phyloP scores from a whole-genome alignment of 2,329 filamentous ascomycete species.

The Verticillium albo-atrum region DNA sequence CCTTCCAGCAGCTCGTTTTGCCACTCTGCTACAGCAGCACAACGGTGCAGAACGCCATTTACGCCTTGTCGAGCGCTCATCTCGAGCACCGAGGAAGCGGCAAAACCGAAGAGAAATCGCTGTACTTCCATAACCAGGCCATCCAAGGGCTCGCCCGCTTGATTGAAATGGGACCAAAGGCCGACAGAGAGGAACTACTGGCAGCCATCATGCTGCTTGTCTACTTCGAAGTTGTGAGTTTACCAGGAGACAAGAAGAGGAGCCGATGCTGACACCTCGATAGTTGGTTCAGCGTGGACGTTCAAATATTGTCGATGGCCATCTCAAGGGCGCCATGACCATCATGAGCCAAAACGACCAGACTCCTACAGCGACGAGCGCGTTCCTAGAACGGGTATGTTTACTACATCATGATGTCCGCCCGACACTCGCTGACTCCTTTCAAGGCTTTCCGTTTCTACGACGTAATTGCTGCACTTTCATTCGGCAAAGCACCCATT shows the following conservation, averaged over 20 bases:
- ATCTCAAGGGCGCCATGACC: constrained; percentile 57
- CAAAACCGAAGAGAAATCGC: constrained; percentile 51
- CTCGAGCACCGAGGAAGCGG: constrained; percentile 58
- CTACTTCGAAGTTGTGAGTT: constrained; percentile 59
- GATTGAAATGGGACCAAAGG: constrained; percentile 47
- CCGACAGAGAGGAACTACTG: constrained; percentile 52
- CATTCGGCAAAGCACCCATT: constrained; percentile 53
- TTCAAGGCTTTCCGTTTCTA: constrained; percentile 59
- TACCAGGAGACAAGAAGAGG: background rate
- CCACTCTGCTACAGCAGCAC: constrained; percentile 51
- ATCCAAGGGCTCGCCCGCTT: constrained; percentile 53
- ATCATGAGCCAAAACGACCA: constrained; percentile 49
- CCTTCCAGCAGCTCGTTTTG: constrained; percentile 59
- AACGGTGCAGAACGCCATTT: constrained; percentile 76
- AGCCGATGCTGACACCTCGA: background rate
- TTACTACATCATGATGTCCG: background rate
- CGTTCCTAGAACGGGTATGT: constrained; percentile 54
- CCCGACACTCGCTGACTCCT: background rate
- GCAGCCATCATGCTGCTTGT: constrained; percentile 58
- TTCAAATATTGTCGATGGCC: constrained; percentile 56
- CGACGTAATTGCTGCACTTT: constrained; percentile 60
- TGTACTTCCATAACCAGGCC: constrained; percentile 56
- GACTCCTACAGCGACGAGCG: constrained; percentile 43
- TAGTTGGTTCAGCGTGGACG: constrained; percentile 57
- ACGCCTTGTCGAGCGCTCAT: constrained; percentile 79